Percentiles rank a stretch among this genome's conserved stretches.
phyloP scores from a whole-genome alignment of 495 filamentous ascomycete genomes.

The Hyaloscypha finlandica region DNA sequence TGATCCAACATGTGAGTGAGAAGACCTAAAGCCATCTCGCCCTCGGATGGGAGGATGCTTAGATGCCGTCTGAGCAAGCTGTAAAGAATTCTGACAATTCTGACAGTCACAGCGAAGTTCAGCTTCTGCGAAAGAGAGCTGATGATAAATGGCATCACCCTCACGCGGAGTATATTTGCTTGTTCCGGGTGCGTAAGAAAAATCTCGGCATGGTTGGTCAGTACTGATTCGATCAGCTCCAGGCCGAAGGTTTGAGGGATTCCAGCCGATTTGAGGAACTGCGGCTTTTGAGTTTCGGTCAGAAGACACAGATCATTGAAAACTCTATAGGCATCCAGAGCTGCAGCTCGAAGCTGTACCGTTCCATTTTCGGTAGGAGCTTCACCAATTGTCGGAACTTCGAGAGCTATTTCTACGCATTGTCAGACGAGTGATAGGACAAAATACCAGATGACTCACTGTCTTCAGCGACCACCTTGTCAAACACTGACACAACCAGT shows the following conservation, averaged over 20 bases:
- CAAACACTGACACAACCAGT: conserved; percentile 87
- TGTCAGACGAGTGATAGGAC: conserved; percentile 22
- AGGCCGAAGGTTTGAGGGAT: conserved; percentile 81
- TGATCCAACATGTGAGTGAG: conserved; percentile 87
- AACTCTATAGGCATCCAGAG: conserved; percentile 83
- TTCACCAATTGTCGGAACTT: conserved; percentile 57
- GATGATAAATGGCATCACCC: conserved; percentile 81
- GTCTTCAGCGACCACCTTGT: conserved; percentile 84
- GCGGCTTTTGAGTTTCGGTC: conserved; percentile 77
- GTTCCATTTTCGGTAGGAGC: conserved; percentile 62
- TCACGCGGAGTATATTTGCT: conserved; percentile 71
- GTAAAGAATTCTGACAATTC: conserved; percentile 78
- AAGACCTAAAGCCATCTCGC: conserved; percentile 81
- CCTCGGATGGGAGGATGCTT: conserved; percentile 71
- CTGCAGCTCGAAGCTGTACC: conserved; percentile 69
- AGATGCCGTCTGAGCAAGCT: conserved; percentile 77
- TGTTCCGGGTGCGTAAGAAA: conserved; percentile 81
- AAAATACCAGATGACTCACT: conserved; percentile 44
- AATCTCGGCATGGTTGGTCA: conserved; percentile 80
- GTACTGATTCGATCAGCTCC: conserved; percentile 86
- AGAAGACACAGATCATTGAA: conserved; percentile 89
- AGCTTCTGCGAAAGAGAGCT: conserved; percentile 75
- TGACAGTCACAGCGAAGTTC: conserved; percentile 80
- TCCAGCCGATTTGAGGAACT: conserved; percentile 74
- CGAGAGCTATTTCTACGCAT: conserved; percentile 44